Evolutionary conservation across 805 yeast genomes (phyloP), one percentile per base, ranked within the genome.

Genomic region (Candida sanyiensis): DNA sequence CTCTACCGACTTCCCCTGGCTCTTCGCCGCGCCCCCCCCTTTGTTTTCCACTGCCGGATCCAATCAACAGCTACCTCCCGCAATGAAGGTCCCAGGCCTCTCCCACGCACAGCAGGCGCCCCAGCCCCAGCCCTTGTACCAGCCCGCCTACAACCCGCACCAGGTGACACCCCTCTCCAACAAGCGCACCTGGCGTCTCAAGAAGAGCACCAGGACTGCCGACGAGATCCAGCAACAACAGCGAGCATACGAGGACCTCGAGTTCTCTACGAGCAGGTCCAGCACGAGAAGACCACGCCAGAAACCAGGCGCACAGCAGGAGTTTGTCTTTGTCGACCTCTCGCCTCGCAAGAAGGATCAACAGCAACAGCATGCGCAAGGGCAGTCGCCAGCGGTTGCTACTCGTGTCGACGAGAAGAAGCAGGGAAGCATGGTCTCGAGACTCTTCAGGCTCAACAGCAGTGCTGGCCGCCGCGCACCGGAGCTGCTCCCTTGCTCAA

Each of bases 301-400:
- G 33, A 50, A 42, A 29, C 51, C 53, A 3, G 57, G 56, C n/a
- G 50, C 42, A 11, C 13, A 43, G n/a, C 54, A 52, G 24, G 54
- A 56, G 37, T 56, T 52, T 33, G 58, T 56, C 12, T 56, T 56
- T 37, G 57, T 56, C 10, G 57, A 56, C 32, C 28, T 56, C 6
- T 52, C 58, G 3, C 59, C 59, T 11, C 48, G 39, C 17, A 56
- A 54, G 51, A 52, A 49, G 33, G 38, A 42, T 18, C 22, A 27
- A 15, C 28, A 4, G 17, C 28, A 7, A 26, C 28, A 4, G 15
- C 13, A 13, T 10, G 18, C 17, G 16, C 10, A 20, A 38, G 38
- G 15, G 31, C 28, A 6, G 26, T n/a, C 34, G 13, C 29, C 20
- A n/a, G 38, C 6, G 19, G 9, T 18, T 17, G 15, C 21, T 6